Conservation (phyloP, 306 rosid genomes). For the Crataegus laevigata region DNA sequence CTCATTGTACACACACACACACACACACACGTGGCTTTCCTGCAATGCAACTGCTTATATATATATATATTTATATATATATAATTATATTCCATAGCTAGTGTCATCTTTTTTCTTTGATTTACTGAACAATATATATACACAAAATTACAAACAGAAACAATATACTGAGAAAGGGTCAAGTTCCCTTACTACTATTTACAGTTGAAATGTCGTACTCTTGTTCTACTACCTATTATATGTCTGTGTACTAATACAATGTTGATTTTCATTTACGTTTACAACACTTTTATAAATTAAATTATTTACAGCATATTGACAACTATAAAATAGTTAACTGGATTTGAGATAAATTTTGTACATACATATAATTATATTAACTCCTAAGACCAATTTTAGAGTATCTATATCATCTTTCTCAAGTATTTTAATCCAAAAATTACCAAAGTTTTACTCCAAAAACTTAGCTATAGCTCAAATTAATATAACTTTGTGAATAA, state of each 20-base stretch:
- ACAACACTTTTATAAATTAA: no score
- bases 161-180: neutral
- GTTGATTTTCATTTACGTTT: neutral
- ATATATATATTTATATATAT: neutral
- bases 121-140: neutral
- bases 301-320: neutral
- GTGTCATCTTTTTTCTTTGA: neutral
- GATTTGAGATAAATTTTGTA: no score
- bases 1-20: neutral
- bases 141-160: neutral
- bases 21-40: conserved; percentile 23
- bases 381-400: neutral
- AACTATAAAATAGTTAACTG: neutral
- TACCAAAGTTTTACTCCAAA: neutral
- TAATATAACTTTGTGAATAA: neutral
- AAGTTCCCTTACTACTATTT: conserved; percentile 7
- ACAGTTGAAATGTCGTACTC: conserved; percentile 30
- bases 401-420: neutral
- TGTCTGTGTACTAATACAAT: neutral
- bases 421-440: neutral
- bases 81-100: neutral
- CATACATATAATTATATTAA: no score
- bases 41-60: neutral
- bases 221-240: neutral
- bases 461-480: neutral